Base-by-base conservation (phyloP, 164 flowering plant species). In the Macadamia tetraphylla region DNA sequence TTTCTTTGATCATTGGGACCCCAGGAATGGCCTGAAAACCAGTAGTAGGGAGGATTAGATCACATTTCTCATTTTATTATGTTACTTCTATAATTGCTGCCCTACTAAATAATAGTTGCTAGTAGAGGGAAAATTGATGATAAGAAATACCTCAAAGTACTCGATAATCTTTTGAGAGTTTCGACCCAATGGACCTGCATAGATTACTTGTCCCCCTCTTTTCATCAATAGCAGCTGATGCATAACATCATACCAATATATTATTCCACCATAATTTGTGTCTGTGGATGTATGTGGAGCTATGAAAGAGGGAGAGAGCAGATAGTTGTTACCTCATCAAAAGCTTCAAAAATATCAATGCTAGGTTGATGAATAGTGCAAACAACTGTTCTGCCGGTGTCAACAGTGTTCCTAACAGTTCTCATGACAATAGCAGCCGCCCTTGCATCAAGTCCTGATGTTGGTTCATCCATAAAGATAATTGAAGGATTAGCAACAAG, bases 361-460 rank as follows among this genome's bases (percentile, higher is more conserved):
- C 99, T 95, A 56, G 99, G 99, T 64, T 95, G 99, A 74, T 95
- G 99, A 67, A 95, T 95, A 51, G 99, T 95, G 81, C 98, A 95
- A 56, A 92, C 99, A 63, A 94, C 98, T 31, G 99, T 95, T 77
- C 98, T 80, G 60, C 99, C 99, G 11, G 99, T 95, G 67, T 95
- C 97, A 29, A 95, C 99, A 0, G 99, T 95, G 88, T 91, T 95
- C 65, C 99, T 86, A 49, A 92, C 99, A 29, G 98, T 81, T 72
- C 98, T 89, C 99, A 95, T 95, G 35, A 95, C 99, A 74, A 95
- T 95, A 49, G 99, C 99, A 58, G 99, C 99, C 6, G 99, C 98
- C 71, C 99, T 84, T 42, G 99, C 99, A 79, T 95, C 99, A 62
- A 95, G 92, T 13, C 99, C 99, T 0, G 99, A 95, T 44, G 99